Percentiles rank a stretch among this genome's conserved stretches.
These are phyloP conservation scores for Amanita phalloides DNA, from an alignment of 768 basidiomycete species.

Conservation along the genomic window DNA sequence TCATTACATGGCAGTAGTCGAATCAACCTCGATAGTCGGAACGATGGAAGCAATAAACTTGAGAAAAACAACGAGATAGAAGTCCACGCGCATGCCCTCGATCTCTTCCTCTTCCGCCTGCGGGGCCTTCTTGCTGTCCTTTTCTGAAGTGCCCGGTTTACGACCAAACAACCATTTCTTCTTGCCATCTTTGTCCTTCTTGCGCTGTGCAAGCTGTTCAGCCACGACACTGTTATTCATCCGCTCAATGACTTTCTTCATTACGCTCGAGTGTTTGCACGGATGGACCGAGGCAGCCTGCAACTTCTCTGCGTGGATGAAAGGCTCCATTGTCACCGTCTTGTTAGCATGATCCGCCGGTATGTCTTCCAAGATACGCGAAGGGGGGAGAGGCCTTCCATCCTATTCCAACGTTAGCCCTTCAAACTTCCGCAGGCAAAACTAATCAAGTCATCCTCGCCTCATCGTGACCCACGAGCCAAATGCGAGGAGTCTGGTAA, in stretches of 20 bases:
- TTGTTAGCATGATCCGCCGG: constrained; percentile 96
- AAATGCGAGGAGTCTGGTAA: constrained; percentile 97
- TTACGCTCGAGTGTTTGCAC: constrained; percentile 97
- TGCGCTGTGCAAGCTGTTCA: constrained; percentile 66
- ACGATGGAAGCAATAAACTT: constrained; percentile 99
- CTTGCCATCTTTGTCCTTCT: constrained; percentile 45
- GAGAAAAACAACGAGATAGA: constrained; percentile 96
- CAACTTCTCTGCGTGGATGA: constrained; percentile 84
- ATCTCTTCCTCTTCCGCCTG: constrained; percentile 54
- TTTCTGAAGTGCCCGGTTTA: constrained; percentile 51
- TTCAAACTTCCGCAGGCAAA: background rate
- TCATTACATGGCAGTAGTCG: constrained; percentile 61
- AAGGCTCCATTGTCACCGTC: constrained; percentile 96
- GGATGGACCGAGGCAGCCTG: constrained; percentile 94
- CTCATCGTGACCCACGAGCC: constrained; percentile 97
- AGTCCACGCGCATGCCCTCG: constrained; percentile 94
- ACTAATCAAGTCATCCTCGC: constrained; percentile 23
- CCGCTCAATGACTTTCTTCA: constrained; percentile 99
- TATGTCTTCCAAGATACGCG: constrained; percentile 95
- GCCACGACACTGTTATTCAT: constrained; percentile 89
- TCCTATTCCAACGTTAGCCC: constrained; percentile 40
- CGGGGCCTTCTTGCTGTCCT: constrained; percentile 36
- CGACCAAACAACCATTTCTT: constrained; percentile 83
- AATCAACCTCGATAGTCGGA: constrained; percentile 97
- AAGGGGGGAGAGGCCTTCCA: constrained; percentile 75